These are phyloP conservation scores for Fusarium bactridioides DNA, from an alignment of 2,329 filamentous ascomycete species.

Conservation along the genomic window DNA sequence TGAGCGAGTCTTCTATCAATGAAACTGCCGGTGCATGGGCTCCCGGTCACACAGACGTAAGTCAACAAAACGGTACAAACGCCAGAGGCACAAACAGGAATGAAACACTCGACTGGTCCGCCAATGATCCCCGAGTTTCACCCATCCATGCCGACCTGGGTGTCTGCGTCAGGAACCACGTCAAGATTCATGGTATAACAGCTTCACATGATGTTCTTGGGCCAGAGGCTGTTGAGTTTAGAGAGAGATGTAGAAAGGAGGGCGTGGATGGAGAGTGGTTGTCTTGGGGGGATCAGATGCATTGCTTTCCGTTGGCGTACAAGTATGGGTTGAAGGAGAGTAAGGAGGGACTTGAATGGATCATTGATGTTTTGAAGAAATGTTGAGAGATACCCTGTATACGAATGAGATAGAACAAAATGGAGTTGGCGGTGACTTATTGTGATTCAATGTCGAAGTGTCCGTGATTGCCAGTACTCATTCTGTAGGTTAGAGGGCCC, in stretches of 20 bases:
- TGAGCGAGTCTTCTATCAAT: slow-evolving; percentile 30
- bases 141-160: slow-evolving; percentile 56
- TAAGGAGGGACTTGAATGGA: slow-evolving; percentile 36
- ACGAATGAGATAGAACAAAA: not conserved
- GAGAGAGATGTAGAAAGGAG: slow-evolving; percentile 53
- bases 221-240: slow-evolving; percentile 59
- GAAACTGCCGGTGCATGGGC: slow-evolving; percentile 41
- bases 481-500: rapidly evolving
- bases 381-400: not conserved
- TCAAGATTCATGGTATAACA: slow-evolving; percentile 61
- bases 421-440: not conserved
- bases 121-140: slow-evolving; percentile 55
- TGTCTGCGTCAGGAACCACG: slow-evolving; percentile 39
- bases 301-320: slow-evolving; percentile 63
- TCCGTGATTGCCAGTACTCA: too few relatives aligned
- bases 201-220: slow-evolving; percentile 61
- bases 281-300: slow-evolving; percentile 67
- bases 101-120: slow-evolving; percentile 23
- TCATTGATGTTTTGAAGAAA: slow-evolving; percentile 19
- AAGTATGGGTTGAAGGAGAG: slow-evolving; percentile 58
- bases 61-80: not conserved
- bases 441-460: rapidly evolving
- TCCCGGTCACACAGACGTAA: not conserved
- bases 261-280: slow-evolving; percentile 62
- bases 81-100: rapidly evolving